phyloP scores from a whole-genome alignment of 2,329 filamentous ascomycete genomes.

The Nakataea oryzae region DNA sequence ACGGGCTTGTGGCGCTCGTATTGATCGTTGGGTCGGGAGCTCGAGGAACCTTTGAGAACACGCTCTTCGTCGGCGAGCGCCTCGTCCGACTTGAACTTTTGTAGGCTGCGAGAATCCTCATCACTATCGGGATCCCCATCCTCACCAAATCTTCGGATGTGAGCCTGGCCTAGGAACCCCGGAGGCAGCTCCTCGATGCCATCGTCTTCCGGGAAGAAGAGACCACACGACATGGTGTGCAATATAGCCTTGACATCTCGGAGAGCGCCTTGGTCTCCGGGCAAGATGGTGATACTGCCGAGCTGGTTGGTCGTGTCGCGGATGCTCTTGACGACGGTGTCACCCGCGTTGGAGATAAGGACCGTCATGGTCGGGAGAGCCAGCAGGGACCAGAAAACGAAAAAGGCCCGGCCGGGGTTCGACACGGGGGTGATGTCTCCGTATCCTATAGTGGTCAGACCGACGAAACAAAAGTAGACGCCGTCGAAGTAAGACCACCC shows the following conservation, averaged over 20 bases:
- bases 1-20: background rate
- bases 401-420: constrained; percentile 72
- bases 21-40: background rate
- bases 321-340: constrained; percentile 63
- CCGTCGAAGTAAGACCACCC: constrained; percentile 67
- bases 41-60: background rate
- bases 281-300: constrained; percentile 50
- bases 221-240: constrained; percentile 30
- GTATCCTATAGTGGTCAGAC: constrained; percentile 78
- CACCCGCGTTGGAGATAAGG: constrained; percentile 71
- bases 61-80: constrained; percentile 4
- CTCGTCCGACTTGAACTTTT: background rate
- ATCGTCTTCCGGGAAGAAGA: constrained; percentile 23
- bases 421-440: constrained; percentile 70
- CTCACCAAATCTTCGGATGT: constrained; percentile 9
- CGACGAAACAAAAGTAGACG: constrained; percentile 79
- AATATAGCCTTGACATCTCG: constrained; percentile 33
- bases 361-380: constrained; percentile 84
- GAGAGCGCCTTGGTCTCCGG: constrained; percentile 39
- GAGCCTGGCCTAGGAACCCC: constrained; percentile 28
- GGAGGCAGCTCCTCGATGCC: constrained; percentile 25
- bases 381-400: constrained; percentile 85
- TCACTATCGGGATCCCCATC: constrained; percentile 10
- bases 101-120: background rate
- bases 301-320: constrained; percentile 44